These are phyloP conservation scores for Torulaspora indica DNA, from an alignment of 805 yeast species.

Conservation along the genomic window DNA sequence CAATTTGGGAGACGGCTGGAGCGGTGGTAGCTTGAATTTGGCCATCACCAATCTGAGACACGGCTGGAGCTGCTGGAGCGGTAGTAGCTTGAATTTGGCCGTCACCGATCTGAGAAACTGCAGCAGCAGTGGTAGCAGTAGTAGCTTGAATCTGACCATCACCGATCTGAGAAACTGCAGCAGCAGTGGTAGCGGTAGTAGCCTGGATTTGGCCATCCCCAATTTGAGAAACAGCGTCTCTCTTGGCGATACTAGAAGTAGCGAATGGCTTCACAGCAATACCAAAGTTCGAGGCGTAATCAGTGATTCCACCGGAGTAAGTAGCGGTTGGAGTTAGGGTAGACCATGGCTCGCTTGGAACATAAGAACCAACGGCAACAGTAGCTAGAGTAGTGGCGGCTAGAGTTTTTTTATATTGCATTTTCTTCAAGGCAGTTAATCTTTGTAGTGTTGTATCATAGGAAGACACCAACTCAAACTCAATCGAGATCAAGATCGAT, in stretches of 20 bases:
- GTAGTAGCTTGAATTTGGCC: constrained; percentile 37
- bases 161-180: constrained; percentile 41
- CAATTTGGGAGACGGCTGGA: constrained; percentile 37
- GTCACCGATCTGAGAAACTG: constrained; percentile 45
- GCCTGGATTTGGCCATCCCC: constrained; percentile 37
- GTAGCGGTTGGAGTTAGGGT: constrained; percentile 42
- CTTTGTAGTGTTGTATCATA: not conserved
- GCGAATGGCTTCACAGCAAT: constrained; percentile 41
- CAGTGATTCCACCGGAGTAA: constrained; percentile 38
- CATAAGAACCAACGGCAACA: constrained; percentile 27
- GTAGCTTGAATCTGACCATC: constrained; percentile 55
- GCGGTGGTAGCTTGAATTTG: constrained; percentile 34
- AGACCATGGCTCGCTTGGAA: constrained; percentile 39
- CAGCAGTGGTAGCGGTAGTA: constrained; percentile 35
- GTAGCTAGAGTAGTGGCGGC: constrained; percentile 33
- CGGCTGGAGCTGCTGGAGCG: constrained; percentile 29
- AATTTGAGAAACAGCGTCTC: constrained; percentile 43
- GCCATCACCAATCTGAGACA: constrained; percentile 47
- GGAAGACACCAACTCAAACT: too few relatives aligned
- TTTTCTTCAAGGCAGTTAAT: constrained; percentile 5
- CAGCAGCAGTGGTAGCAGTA: constrained; percentile 27
- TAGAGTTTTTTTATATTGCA: constrained; percentile 31
- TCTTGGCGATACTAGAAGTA: constrained; percentile 19
- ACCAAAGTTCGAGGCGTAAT: constrained; percentile 40
- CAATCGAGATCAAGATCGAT: not conserved